Conservation (phyloP, 768 basidiomycete species). For the Suillus hirtellus region DNA sequence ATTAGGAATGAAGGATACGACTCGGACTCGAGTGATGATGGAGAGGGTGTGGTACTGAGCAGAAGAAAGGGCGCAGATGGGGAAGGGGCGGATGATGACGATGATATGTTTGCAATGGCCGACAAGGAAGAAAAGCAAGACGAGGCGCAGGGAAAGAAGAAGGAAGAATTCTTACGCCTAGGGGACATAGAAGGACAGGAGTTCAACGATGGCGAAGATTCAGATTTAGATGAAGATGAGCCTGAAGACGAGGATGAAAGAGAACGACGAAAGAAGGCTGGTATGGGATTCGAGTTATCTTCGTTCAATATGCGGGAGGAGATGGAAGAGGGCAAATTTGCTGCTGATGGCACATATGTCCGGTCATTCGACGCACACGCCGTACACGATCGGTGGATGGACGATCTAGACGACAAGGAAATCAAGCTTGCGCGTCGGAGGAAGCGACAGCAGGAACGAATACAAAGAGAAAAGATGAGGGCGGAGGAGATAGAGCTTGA, state of each 20-base stretch:
- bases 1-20: conserved; percentile 90
- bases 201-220: conserved; percentile 47
- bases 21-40: conserved; percentile 92
- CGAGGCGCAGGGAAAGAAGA: conserved; percentile 50
- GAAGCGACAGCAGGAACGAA: conserved; percentile 74
- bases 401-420: conserved; percentile 79
- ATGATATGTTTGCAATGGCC: conserved; percentile 74
- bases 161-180: conserved; percentile 76
- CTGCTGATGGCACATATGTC: conserved; percentile 87
- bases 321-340: conserved; percentile 98
- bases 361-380: conserved; percentile 87
- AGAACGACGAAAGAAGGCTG: conserved; percentile 71
- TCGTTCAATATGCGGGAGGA: conserved; percentile 99
- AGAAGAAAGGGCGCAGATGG: conserved; percentile 57
- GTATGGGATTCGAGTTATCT: conserved; percentile 92
- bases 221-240: conserved; percentile 43
- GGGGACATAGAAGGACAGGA: conserved; percentile 98
- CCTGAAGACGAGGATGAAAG: conserved; percentile 75
- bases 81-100: conserved; percentile 62
- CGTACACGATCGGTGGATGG: conserved; percentile 95
- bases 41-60: conserved; percentile 89
- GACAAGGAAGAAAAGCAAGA: conserved; percentile 57
- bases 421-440: conserved; percentile 79
- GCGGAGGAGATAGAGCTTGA: conserved; percentile 76
- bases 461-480: conserved; percentile 65